These are phyloP conservation scores for Rhododendron simsii DNA, from an alignment of 148 eudicot species.

Conservation along the genomic window DNA sequence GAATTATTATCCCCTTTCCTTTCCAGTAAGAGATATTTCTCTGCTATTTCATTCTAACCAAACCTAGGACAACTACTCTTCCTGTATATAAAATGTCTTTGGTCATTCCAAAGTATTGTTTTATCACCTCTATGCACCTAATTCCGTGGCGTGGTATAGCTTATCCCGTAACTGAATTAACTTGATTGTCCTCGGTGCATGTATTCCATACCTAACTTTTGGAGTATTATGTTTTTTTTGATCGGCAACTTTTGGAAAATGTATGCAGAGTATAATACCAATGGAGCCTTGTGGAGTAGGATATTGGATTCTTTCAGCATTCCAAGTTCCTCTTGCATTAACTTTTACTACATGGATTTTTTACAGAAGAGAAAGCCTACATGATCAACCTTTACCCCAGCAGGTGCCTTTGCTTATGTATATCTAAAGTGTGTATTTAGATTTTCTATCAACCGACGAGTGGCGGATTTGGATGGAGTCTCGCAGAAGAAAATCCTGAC, in stretches of 20 bases:
- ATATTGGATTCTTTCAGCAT: constrained; percentile 52
- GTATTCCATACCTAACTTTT: background rate
- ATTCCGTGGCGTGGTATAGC: background rate
- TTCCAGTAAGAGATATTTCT: background rate
- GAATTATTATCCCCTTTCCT: background rate
- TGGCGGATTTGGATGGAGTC: background rate
- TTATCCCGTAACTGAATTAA: background rate
- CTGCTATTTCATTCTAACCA: background rate
- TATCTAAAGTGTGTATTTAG: background rate
- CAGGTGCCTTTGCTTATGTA: constrained; percentile 26
- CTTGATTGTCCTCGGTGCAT: background rate
- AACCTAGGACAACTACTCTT: background rate
- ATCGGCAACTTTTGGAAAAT: background rate
- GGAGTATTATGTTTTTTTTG: background rate
- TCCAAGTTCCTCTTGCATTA: constrained; percentile 55
- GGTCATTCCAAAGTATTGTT: background rate
- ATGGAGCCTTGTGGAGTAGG: constrained; percentile 48
- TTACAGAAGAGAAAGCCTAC: constrained; percentile 16
- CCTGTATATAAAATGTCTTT: background rate
- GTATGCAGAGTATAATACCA: constrained; percentile 35
- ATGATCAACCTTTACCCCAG: constrained; percentile 11
- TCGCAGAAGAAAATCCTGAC: background rate
- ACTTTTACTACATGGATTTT: constrained; percentile 42
- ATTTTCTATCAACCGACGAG: background rate
- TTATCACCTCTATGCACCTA: background rate